A percentile compares a stretch with the other conserved stretches of the same genome.
These are phyloP conservation scores for Fabrea salina DNA, from an alignment of 169 alveolate genomes.

Conservation along the genomic window DNA sequence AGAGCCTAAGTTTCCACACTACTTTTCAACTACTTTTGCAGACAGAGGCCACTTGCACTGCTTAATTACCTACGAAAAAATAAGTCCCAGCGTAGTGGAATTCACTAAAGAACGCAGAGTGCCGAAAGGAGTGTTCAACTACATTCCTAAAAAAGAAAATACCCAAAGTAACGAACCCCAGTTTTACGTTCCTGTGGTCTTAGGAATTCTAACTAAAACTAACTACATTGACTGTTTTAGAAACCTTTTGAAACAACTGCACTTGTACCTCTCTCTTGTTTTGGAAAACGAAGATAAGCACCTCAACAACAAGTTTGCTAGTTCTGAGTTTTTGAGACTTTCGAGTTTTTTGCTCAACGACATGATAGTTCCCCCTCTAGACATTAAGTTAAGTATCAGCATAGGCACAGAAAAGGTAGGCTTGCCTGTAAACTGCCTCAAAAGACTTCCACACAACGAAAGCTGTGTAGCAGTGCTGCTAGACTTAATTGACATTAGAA, in stretches of 20 bases:
- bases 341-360: not conserved
- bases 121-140: not conserved
- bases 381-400: not conserved
- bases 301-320: not conserved
- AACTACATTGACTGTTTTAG: conserved; percentile 10
- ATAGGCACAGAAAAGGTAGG: not conserved
- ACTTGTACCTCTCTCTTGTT: not conserved
- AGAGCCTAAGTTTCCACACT: not conserved
- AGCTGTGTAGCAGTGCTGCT: conserved; percentile 10
- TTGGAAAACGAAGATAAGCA: not conserved
- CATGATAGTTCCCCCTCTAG: not conserved
- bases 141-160: not conserved
- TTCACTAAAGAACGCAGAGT: not conserved
- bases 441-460: conserved; percentile 17
- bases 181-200: conserved; percentile 20
- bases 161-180: not conserved
- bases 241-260: not conserved
- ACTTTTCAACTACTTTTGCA: conserved; percentile 15
- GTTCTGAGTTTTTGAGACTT: conserved; percentile 5
- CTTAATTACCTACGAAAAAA: conserved; percentile 9
- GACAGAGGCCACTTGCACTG: conserved; percentile 27
- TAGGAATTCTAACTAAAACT: not conserved
- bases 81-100: not conserved
- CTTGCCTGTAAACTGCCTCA: not conserved
- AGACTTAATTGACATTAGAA: conserved; percentile 17